Percentiles rank a stretch among this genome's conserved stretches.
Evolutionary conservation across 805 yeast species (phyloP).

Genomic region (Wickerhamiella kurtzmanii): DNA sequence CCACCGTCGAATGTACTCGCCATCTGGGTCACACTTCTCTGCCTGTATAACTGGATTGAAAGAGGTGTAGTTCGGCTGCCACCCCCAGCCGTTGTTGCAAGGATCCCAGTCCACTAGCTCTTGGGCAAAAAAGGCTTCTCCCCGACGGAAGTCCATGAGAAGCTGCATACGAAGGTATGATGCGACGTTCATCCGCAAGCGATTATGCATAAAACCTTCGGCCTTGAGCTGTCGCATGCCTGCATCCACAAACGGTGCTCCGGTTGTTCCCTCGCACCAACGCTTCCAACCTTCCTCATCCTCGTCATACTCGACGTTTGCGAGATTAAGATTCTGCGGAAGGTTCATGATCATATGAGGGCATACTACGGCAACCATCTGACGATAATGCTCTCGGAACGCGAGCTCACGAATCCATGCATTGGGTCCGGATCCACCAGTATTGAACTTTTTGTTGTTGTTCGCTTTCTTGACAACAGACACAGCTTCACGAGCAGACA

Average conservation of each 20-base stretch:
- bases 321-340: constrained; percentile 33
- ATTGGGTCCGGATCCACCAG: constrained; percentile 23
- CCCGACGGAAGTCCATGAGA: constrained; percentile 42
- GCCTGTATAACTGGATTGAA: constrained; percentile 41
- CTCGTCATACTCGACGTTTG: constrained; percentile 21
- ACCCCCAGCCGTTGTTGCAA: constrained; percentile 43
- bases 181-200: constrained; percentile 42
- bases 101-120: constrained; percentile 40
- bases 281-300: constrained; percentile 30
- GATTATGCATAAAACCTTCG: constrained; percentile 43
- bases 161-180: constrained; percentile 39
- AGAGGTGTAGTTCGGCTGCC: constrained; percentile 49
- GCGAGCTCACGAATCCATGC: constrained; percentile 43
- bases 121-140: constrained; percentile 38
- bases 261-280: constrained; percentile 44
- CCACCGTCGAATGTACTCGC: constrained; percentile 36
- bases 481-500: constrained; percentile 28
- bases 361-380: constrained; percentile 33
- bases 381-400: constrained; percentile 46
- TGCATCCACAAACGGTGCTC: constrained; percentile 46
- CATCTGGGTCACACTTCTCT: constrained; percentile 36
- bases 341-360: constrained; percentile 39
- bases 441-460: constrained; percentile 15
- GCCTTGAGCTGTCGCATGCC: constrained; percentile 38
- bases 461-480: constrained; percentile 19